Evolutionary conservation across 768 basidiomycete species (phyloP).

Genomic region (Leccinum fibrillosum): DNA sequence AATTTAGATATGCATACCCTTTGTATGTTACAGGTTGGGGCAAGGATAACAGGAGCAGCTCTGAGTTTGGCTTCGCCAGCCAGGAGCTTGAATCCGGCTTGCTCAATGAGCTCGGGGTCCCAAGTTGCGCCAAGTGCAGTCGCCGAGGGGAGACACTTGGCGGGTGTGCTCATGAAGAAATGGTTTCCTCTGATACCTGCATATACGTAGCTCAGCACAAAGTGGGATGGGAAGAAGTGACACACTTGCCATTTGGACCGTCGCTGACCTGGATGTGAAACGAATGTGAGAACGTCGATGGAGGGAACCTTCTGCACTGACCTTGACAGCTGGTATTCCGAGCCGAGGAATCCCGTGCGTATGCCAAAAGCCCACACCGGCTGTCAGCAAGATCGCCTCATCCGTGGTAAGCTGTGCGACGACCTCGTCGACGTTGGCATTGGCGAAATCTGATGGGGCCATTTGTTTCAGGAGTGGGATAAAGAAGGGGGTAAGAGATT

Average conservation of each 20-base stretch:
- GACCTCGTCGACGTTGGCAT: conserved; percentile 56
- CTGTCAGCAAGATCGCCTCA: conserved; percentile 69
- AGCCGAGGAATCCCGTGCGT: conserved; percentile 63
- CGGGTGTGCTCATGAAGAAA: conserved; percentile 79
- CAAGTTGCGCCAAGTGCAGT: conserved; percentile 77
- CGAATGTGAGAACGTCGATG: neutral
- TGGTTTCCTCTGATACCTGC: conserved; percentile 62
- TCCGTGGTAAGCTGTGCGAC: conserved; percentile 68
- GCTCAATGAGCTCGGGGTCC: conserved; percentile 60
- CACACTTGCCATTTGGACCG: conserved; percentile 65
- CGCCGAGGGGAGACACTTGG: conserved; percentile 72
- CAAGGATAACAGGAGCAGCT: conserved; percentile 66
- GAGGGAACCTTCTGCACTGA: conserved; percentile 12
- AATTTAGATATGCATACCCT: conserved; percentile 41
- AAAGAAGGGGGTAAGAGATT: neutral
- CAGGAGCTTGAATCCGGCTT: conserved; percentile 61
- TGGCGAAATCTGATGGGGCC: conserved; percentile 68
- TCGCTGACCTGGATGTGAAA: conserved; percentile 56
- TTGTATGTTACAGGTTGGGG: conserved; percentile 84
- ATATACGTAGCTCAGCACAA: neutral
- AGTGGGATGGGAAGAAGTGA: neutral
- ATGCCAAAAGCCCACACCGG: conserved; percentile 78
- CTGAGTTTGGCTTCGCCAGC: conserved; percentile 71
- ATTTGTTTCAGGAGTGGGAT: conserved; percentile 32
- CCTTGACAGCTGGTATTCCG: conserved; percentile 71